phyloP scores from a whole-genome alignment of 2,329 filamentous ascomycete species.

The Exophiala mesophila region DNA sequence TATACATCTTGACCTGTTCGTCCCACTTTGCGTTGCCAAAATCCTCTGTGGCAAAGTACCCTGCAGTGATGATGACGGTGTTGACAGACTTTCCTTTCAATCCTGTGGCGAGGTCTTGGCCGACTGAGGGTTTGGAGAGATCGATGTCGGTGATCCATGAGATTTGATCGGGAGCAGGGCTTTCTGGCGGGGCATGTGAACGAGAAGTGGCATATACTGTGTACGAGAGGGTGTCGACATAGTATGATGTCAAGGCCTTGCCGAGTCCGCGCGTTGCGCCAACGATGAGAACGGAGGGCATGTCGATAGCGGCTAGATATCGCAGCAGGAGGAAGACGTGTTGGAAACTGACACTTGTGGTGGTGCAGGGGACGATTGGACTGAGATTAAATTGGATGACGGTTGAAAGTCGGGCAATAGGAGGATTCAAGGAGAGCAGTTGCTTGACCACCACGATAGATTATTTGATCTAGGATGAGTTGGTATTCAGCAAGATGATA shows the following conservation, averaged over 20 bases:
- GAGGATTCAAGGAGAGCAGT: no score
- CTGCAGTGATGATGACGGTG: conserved; percentile 61
- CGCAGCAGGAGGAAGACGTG: no score
- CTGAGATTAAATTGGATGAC: no score
- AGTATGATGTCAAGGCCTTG: conserved; percentile 55
- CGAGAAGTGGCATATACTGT: conserved; percentile 59
- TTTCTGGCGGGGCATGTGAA: conserved; percentile 35
- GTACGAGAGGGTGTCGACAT: conserved; percentile 46
- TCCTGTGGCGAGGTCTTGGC: conserved; percentile 23
- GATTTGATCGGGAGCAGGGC: conserved; percentile 37
- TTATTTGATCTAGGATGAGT: no score
- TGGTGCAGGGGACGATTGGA: no score
- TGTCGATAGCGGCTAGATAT: no score
- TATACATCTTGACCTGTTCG: conserved; percentile 67
- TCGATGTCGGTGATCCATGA: conserved; percentile 58
- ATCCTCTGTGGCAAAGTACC: conserved; percentile 64
- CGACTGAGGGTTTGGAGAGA: conserved; percentile 46
- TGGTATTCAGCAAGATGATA: no score
- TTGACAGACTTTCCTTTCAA: conserved; percentile 36
- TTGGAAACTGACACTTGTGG: no score
- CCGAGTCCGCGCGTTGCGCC: conserved; percentile 67
- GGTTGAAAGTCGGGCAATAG: no score
- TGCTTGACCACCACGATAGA: no score
- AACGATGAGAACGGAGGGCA: conserved; percentile 51
- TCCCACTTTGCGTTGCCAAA: conserved; percentile 61